Base-by-base conservation (phyloP, 2,329 filamentous ascomycete genomes). In the Cordyceps tenuipes region DNA sequence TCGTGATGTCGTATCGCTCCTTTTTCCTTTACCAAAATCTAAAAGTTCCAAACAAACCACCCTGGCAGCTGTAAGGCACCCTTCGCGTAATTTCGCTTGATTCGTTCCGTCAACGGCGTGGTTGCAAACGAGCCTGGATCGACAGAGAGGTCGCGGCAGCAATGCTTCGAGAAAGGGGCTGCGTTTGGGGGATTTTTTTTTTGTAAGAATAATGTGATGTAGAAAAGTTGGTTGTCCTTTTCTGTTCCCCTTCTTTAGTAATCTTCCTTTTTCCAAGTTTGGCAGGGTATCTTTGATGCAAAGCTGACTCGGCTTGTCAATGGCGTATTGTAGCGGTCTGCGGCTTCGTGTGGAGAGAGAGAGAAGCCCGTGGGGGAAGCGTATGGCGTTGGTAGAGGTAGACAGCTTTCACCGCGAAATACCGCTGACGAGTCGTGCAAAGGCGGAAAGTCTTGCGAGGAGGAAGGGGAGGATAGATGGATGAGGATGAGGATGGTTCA, bases 301-400 rank as follows among this genome's bases (percentile, higher is more conserved):
- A 13, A 0, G 53, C 31, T 49, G 44, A 41, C 46, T 49, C 44
- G 54, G 54, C 31, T 57, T 57, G 44, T 39, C 34, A 19, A 56
- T 56, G 19, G 19, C 53, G 5, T 56, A n/a, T 46, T 49, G 31
- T 57, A 49, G 54, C 54, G 54, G 54, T 57, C 54, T 57, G 54
- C 54, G 26, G 21, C 15, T 56, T 43, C 8, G 29, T 8, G 39
- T 44, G 50, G 43, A 36, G 36, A n/a, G 51, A 23, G 43, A 36
- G 36, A n/a, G 51, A 39, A 39, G 51, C 9, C 8, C 8, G 9
- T 8, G 7, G 7, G 23, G 26, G 17, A n/a, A n/a, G 23, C n/a
- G 2, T 43, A 43, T 3, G 7, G 29, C 5, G 39, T 41, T 43
- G 15, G 13, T 15, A 12, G 39, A 36, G 29, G 12, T 36, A 13